Percentiles rank a stretch among this genome's conserved stretches.
These are phyloP conservation scores for Xerocomus cyaneibrunnescens DNA, from an alignment of 1,284 basidiomycete species.

Conservation along the genomic window DNA sequence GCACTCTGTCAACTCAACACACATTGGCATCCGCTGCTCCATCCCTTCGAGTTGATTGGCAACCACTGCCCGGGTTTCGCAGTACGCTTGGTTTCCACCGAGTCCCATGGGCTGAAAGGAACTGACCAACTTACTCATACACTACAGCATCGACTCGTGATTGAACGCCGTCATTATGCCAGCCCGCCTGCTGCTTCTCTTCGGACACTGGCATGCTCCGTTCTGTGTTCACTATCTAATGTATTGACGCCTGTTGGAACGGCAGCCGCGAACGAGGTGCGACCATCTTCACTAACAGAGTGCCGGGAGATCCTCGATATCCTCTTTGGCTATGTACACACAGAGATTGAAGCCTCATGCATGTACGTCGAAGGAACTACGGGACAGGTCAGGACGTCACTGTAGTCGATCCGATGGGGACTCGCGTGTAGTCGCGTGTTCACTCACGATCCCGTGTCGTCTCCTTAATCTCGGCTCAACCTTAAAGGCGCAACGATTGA, in stretches of 20 bases:
- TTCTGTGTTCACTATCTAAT: not conserved
- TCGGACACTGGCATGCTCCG: slow-evolving; percentile 30
- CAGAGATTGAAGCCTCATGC: slow-evolving; percentile 51
- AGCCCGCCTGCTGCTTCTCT: slow-evolving; percentile 40
- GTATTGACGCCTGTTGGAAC: slow-evolving; percentile 16
- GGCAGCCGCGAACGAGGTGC: slow-evolving; percentile 51
- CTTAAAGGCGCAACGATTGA: slow-evolving; percentile 45
- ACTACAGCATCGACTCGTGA: not conserved
- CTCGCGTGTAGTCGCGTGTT: not conserved
- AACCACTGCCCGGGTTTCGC: too few relatives aligned
- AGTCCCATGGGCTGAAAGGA: too few relatives aligned
- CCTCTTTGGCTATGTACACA: slow-evolving; percentile 44
- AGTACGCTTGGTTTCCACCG: too few relatives aligned
- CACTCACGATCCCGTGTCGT: not conserved
- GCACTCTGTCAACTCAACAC: too few relatives aligned
- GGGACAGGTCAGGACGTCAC: slow-evolving; percentile 38
- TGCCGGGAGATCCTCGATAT: slow-evolving; percentile 48
- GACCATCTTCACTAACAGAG: slow-evolving; percentile 38
- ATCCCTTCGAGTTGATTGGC: too few relatives aligned
- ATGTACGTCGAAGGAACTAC: slow-evolving; percentile 53
- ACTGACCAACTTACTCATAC: too few relatives aligned
- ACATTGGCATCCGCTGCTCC: too few relatives aligned
- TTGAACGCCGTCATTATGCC: slow-evolving; percentile 19
- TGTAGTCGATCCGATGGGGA: not conserved
- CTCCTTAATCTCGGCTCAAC: slow-evolving; percentile 41